Conservation (phyloP, 768 basidiomycete genomes). For the Cytidiella melzeri region DNA sequence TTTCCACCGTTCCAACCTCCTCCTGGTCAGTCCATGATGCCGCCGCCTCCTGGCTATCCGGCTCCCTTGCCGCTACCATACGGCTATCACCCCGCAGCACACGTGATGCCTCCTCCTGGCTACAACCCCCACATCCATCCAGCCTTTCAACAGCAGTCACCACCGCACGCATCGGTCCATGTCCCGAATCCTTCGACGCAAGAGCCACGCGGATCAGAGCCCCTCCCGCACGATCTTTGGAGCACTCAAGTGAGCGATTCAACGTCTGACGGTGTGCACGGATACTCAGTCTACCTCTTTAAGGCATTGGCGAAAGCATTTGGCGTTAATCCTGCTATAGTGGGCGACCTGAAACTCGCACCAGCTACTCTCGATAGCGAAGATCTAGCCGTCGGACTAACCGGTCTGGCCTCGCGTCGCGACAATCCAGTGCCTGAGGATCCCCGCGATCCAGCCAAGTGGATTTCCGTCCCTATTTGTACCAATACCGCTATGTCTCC, state of each 20-base stretch:
- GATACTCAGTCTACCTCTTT: neutral
- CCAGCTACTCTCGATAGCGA: slow-evolving; percentile 48
- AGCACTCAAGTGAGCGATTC: slow-evolving; percentile 41
- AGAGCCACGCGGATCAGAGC: slow-evolving; percentile 69
- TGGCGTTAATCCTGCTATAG: slow-evolving; percentile 68
- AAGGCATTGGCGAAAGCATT: slow-evolving; percentile 73
- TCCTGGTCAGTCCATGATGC: slow-evolving; percentile 33
- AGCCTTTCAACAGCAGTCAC: slow-evolving; percentile 47
- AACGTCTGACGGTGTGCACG: neutral
- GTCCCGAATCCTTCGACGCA: slow-evolving; percentile 22
- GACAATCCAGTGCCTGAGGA: slow-evolving; percentile 52
- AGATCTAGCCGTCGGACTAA: slow-evolving; percentile 73
- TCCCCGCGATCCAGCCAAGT: slow-evolving; percentile 57
- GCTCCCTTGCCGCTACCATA: slow-evolving; percentile 36
- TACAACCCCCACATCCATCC: slow-evolving; percentile 59
- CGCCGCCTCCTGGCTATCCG: slow-evolving; percentile 40
- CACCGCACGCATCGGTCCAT: slow-evolving; percentile 30
- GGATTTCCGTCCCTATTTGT: slow-evolving; percentile 46
- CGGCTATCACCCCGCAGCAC: slow-evolving; percentile 34
- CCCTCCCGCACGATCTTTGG: slow-evolving; percentile 74
- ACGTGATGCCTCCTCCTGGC: slow-evolving; percentile 30
- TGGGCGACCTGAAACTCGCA: slow-evolving; percentile 54
- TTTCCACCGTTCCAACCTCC: slow-evolving; percentile 28
- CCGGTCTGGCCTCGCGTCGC: slow-evolving; percentile 62
- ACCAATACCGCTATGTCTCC: slow-evolving; percentile 35